Evolutionary conservation across 1,284 basidiomycete genomes (phyloP).

Genomic region (Ganoderma multipileum): DNA sequence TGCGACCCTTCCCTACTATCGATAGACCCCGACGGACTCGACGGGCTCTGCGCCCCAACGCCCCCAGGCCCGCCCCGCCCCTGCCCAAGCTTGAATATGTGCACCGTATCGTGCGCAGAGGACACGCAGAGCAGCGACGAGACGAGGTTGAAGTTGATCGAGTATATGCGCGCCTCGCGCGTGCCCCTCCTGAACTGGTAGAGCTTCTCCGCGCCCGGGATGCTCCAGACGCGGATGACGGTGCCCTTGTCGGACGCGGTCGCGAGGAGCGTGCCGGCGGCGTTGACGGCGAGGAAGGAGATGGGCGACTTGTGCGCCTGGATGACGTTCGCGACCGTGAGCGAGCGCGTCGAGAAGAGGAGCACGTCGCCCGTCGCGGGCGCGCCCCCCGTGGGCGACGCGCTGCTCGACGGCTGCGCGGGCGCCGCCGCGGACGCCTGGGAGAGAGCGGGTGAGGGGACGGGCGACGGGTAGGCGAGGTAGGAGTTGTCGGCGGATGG

Average conservation of each 20-base stretch:
- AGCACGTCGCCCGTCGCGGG: constrained; percentile 87
- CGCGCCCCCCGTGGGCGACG: constrained; percentile 31
- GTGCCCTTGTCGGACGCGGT: constrained; percentile 97
- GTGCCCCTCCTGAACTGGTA: constrained; percentile 95
- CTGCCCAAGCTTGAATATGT: constrained; percentile 89
- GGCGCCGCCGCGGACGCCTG: constrained; percentile 49
- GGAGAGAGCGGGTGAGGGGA: constrained; percentile 79
- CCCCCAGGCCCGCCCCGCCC: constrained; percentile 31
- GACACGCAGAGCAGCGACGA: constrained; percentile 88
- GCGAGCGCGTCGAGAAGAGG: constrained; percentile 90
- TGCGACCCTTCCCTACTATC: constrained; percentile 66
- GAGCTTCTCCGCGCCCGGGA: constrained; percentile 91
- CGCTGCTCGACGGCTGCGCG: constrained; percentile 23
- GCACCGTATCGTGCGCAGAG: constrained; percentile 95
- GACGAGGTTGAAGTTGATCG: constrained; percentile 91
- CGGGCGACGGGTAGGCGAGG: constrained; percentile 94
- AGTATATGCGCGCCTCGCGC: constrained; percentile 87
- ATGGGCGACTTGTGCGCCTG: constrained; percentile 97
- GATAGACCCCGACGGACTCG: constrained; percentile 68
- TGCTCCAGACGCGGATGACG: constrained; percentile 93
- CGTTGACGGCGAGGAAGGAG: constrained; percentile 87
- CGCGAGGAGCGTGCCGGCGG: constrained; percentile 89
- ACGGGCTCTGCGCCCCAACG: constrained; percentile 36
- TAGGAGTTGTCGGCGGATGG: constrained; percentile 96
- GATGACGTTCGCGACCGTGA: constrained; percentile 94